Percentiles rank a stretch among this genome's conserved stretches.
Evolutionary conservation across 2,329 filamentous ascomycete species (phyloP).

Genomic region (Ceratocystis huliohia): DNA sequence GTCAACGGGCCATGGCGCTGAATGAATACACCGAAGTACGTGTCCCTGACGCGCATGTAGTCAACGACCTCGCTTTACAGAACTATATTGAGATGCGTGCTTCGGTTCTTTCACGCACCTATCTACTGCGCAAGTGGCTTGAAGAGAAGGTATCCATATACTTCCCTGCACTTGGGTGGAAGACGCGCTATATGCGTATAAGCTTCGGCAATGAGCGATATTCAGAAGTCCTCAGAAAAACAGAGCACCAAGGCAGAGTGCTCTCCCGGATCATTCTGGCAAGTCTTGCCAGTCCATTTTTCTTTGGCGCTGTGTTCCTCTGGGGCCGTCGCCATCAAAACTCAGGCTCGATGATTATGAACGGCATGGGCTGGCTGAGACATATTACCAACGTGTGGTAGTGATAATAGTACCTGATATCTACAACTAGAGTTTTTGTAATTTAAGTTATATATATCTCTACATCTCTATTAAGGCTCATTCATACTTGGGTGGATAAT

Average conservation of each 20-base stretch:
- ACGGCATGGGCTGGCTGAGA: background rate
- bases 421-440: too few relatives aligned
- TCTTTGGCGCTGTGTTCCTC: slow-evolving; percentile 11
- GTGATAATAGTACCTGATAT: too few relatives aligned
- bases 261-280: slow-evolving; percentile 28
- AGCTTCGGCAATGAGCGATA: slow-evolving; percentile 92
- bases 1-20: slow-evolving; percentile 53
- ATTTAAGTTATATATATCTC: too few relatives aligned
- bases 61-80: slow-evolving; percentile 79
- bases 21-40: slow-evolving; percentile 62
- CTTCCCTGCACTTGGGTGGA: slow-evolving; percentile 68
- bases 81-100: slow-evolving; percentile 94
- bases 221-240: slow-evolving; percentile 61
- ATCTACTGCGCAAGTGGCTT: slow-evolving; percentile 68
- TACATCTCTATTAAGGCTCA: too few relatives aligned
- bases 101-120: slow-evolving; percentile 64
- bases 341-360: background rate
- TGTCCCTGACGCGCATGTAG: slow-evolving; percentile 67
- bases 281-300: slow-evolving; percentile 10
- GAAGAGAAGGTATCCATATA: slow-evolving; percentile 73
- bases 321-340: slow-evolving; percentile 13
- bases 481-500: too few relatives aligned
- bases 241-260: slow-evolving; percentile 53
- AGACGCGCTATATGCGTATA: slow-evolving; percentile 82
- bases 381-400: too few relatives aligned